Evolutionary conservation across 345 rosid species (phyloP).

Genomic region (Kandelia obovata): DNA sequence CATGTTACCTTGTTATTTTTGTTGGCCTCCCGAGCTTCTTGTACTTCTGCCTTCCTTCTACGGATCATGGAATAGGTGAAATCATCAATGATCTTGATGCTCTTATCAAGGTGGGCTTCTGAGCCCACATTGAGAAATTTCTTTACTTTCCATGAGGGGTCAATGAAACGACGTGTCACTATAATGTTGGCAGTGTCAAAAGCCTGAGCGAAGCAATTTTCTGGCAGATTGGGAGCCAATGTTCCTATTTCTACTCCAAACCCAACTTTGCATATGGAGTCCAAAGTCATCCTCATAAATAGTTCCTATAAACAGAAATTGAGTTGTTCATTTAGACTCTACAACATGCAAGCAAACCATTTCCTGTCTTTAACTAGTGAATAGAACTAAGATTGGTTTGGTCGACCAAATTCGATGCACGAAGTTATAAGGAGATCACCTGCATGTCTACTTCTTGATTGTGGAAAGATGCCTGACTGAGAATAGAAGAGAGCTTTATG

Average conservation of each 20-base stretch:
- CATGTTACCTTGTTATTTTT: slow-evolving; percentile 40
- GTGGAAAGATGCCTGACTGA: slow-evolving; percentile 46
- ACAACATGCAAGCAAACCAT: too few relatives aligned
- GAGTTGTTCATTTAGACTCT: too few relatives aligned
- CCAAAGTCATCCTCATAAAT: slow-evolving; percentile 90
- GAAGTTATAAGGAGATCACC: slow-evolving; percentile 30
- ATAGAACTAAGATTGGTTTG: too few relatives aligned
- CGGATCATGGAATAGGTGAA: slow-evolving; percentile 79
- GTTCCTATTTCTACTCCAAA: slow-evolving; percentile 94
- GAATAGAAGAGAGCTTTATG: slow-evolving; percentile 67
- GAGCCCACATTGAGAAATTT: slow-evolving; percentile 68
- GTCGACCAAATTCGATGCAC: too few relatives aligned
- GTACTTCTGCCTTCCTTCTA: slow-evolving; percentile 64
- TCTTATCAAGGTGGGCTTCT: slow-evolving; percentile 78
- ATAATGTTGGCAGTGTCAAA: slow-evolving; percentile 81
- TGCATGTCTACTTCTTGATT: slow-evolving; percentile 76
- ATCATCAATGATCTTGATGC: slow-evolving; percentile 66
- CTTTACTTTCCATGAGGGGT: slow-evolving; percentile 84
- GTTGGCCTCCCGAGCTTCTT: slow-evolving; percentile 30
- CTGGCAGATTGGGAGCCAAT: slow-evolving; percentile 62
- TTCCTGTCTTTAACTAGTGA: too few relatives aligned
- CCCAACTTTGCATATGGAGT: slow-evolving; percentile 93
- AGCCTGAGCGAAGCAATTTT: slow-evolving; percentile 71
- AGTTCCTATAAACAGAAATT: slow-evolving; percentile 43
- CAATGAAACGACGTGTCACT: slow-evolving; percentile 82